phyloP scores from a whole-genome alignment of 495 filamentous ascomycete genomes.

The Annulohypoxylon nitens region DNA sequence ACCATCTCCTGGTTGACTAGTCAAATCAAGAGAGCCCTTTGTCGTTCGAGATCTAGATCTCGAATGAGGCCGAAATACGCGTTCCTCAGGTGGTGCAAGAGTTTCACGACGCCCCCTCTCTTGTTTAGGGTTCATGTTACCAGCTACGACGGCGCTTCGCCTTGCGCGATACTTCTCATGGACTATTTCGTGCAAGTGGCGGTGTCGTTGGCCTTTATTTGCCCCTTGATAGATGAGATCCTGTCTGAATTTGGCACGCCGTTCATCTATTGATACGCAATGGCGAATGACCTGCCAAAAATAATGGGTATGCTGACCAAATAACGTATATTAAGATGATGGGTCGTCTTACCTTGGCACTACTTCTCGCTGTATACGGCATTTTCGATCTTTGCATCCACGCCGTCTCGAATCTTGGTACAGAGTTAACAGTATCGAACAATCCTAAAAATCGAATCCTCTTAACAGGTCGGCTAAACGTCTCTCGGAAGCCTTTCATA shows the following conservation, averaged over 20 bases:
- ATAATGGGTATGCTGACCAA: conserved; percentile 66
- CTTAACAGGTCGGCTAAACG: conserved; percentile 81
- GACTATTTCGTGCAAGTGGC: conserved; percentile 55
- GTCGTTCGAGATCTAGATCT: conserved; percentile 47
- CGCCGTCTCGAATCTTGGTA: conserved; percentile 83
- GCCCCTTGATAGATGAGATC: conserved; percentile 76
- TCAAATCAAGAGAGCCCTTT: conserved; percentile 33
- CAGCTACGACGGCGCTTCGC: conserved; percentile 4
- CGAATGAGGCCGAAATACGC: conserved; percentile 47
- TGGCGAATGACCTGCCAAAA: conserved; percentile 67
- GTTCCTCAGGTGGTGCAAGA: conserved; percentile 41
- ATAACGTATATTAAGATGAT: conserved; percentile 64
- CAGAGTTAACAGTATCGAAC: conserved; percentile 85
- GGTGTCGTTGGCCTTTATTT: conserved; percentile 53
- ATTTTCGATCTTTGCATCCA: conserved; percentile 89
- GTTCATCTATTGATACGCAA: conserved; percentile 83
- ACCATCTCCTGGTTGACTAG: conserved; percentile 14
- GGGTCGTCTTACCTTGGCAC: conserved; percentile 68
- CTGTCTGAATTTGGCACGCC: conserved; percentile 76
- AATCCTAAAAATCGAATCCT: conserved; percentile 78
- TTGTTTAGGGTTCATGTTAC: not conserved
- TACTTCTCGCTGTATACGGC: conserved; percentile 83
- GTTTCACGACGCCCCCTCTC: conserved; percentile 46
- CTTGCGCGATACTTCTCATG: conserved; percentile 56
- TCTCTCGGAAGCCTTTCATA: conserved; percentile 87